Conservation (phyloP, 805 yeast genomes). For the Hyphopichia homilentoma region DNA sequence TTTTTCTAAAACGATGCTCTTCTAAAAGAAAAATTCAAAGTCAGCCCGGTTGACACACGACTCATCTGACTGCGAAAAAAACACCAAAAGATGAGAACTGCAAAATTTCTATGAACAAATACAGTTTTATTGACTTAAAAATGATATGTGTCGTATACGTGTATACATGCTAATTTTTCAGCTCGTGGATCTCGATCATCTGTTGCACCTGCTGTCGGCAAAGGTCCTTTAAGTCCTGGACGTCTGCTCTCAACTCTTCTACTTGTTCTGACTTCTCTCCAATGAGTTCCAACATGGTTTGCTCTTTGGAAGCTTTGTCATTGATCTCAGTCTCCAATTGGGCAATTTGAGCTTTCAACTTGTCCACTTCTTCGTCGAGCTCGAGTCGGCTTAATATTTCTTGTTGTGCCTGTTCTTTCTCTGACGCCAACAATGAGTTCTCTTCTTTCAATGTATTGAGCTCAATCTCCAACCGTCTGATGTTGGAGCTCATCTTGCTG, state of each 20-base stretch:
- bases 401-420: slow-evolving; percentile 63
- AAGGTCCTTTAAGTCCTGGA: slow-evolving; percentile 82
- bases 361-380: slow-evolving; percentile 22
- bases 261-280: slow-evolving; percentile 88
- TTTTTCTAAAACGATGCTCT: no score
- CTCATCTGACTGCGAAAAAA: no score
- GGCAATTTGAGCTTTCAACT: slow-evolving; percentile 25
- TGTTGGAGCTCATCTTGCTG: slow-evolving; percentile 69
- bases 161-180: no score
- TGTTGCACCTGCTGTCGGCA: slow-evolving; percentile 83
- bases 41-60: no score
- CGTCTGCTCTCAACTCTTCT: slow-evolving; percentile 84
- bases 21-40: no score
- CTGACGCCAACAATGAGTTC: slow-evolving; percentile 45
- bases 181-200: slow-evolving; percentile 60
- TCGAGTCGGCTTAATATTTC: slow-evolving; percentile 52
- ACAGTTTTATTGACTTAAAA: no score
- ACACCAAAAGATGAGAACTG: no score
- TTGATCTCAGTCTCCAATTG: slow-evolving; percentile 28
- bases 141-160: no score
- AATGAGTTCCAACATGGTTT: slow-evolving; percentile 61
- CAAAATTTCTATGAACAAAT: no score
- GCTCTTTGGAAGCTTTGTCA: slow-evolving; percentile 36
- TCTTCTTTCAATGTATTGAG: slow-evolving; percentile 62
- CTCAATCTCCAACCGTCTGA: slow-evolving; percentile 80